Base-by-base conservation (phyloP, 1,139 yeast genomes). In the Hemisphaericaspora subhashii region DNA sequence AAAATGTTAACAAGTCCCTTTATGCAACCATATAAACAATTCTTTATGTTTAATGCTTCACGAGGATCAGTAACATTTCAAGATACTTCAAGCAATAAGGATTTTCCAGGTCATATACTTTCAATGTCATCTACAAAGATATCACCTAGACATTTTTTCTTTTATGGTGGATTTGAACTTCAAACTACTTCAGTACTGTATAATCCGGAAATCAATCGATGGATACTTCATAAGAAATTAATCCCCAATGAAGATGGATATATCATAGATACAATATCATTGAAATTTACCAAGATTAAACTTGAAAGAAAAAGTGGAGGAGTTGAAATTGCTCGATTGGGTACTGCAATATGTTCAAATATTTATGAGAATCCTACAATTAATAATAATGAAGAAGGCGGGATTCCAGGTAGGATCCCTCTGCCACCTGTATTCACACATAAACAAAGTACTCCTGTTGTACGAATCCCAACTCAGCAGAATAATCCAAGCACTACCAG, bases 91-190 rank as follows among this genome's bases (percentile, higher is more conserved):
- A 43, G 45, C 11, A 44, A 55, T 27, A 46, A 51, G 21, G 46
- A 52, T n/a, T 49, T 48, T 17, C 75, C 75, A 0, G 45, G 52
- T 3, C 60, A 62, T 35, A 52, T 68, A 22, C 55, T 57, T 44
- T 50, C 57, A n/a, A 52, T 66, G 54, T 38, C 53, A 1, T 54
- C 63, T 26, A 56, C 70, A 8, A 55, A 53, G 32, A 58, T 72
- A 9, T 63, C 75, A 0, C 54, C 59, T 10, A 50, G 58, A 16
- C 74, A 71, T 44, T 54, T 64, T 10, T 69, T 72, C 45, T 66
- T 66, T 42, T 68, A 58, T 42, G 77, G 77, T 4, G 77, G 77
- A 3, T 72, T 67, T 48, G 53, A 51, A 42, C 44, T 72, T 17
- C 45, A 46, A 16, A 52, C 53, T 20, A 57, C 54, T 21, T 49